These are phyloP conservation scores for Colletotrichum tanaceti DNA, from an alignment of 2,329 filamentous ascomycete species.

Conservation along the genomic window DNA sequence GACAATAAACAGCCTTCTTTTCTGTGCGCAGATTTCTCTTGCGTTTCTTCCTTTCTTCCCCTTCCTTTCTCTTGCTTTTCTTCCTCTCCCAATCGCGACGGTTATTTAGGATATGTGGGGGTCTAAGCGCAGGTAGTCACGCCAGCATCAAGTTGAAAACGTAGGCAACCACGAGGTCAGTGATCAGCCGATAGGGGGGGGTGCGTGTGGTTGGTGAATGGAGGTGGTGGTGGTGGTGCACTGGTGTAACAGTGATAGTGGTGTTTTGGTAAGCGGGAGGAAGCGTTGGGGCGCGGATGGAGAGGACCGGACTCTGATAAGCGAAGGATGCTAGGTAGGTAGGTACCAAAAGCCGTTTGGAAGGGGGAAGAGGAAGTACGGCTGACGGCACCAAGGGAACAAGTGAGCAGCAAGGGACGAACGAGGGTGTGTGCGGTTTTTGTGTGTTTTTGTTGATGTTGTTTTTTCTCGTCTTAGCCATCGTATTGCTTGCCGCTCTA, in stretches of 20 bases:
- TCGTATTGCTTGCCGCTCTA: conserved; percentile 11
- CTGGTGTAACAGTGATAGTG: background rate
- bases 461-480: conserved; percentile 15
- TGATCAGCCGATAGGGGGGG: conserved; percentile 29
- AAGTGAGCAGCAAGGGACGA: conserved; percentile 4
- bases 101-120: background rate
- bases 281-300: background rate
- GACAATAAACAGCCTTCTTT: background rate
- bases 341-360: background rate
- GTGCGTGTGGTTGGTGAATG: conserved; percentile 21
- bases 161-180: conserved; percentile 38
- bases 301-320: background rate
- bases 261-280: background rate
- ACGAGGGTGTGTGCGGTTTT: conserved; percentile 6
- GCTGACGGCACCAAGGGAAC: background rate
- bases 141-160: conserved; percentile 26
- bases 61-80: too few species aligned
- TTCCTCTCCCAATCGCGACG: background rate
- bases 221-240: background rate
- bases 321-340: background rate
- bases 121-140: conserved; percentile 31
- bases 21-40: background rate
- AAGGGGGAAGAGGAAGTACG: background rate
- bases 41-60: too few species aligned
- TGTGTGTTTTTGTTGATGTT: conserved; percentile 22